These are phyloP conservation scores for Phaeomoniella chlamydospora DNA, from an alignment of 2,329 filamentous ascomycete genomes.

Conservation along the genomic window DNA sequence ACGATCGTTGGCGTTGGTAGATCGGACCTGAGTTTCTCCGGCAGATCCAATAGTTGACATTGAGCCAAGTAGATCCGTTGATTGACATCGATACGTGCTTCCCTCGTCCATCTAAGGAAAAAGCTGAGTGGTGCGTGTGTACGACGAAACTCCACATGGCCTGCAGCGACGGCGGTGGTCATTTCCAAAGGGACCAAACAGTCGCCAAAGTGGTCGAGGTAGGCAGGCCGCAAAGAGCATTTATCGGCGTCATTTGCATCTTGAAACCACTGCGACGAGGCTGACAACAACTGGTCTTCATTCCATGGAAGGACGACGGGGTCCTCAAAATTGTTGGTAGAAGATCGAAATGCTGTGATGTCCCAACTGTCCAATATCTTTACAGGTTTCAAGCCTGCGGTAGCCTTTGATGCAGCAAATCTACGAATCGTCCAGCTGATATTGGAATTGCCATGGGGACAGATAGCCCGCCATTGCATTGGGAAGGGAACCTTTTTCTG, in stretches of 20 bases:
- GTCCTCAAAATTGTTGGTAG: constrained; percentile 35
- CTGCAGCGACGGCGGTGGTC: constrained; percentile 15
- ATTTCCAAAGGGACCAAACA: constrained; percentile 46
- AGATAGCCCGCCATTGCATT: no score
- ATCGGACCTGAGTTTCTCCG: constrained; percentile 45
- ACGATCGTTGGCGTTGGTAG: constrained; percentile 56
- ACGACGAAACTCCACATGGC: constrained; percentile 14
- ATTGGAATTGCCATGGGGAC: no score
- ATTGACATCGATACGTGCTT: constrained; percentile 8
- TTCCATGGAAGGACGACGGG: constrained; percentile 37
- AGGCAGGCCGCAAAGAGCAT: constrained; percentile 21
- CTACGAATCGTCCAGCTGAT: no score
- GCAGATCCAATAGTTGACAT: constrained; percentile 56
- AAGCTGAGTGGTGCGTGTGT: constrained; percentile 41
- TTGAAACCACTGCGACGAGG: constrained; percentile 45
- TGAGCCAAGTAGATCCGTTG: constrained; percentile 72
- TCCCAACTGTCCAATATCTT: constrained; percentile 16
- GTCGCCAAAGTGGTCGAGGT: constrained; percentile 30
- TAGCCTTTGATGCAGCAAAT: no score
- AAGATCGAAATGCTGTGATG: constrained; percentile 34
- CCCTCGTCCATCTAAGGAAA: constrained; percentile 40
- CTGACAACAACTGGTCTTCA: constrained; percentile 33
- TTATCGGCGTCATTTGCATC: constrained; percentile 12
- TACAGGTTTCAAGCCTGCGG: constrained; percentile 4
- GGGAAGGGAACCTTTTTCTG: no score